Evolutionary conservation across 106 monocot genomes (phyloP).

Genomic region (Dioscorea zingiberensis): DNA sequence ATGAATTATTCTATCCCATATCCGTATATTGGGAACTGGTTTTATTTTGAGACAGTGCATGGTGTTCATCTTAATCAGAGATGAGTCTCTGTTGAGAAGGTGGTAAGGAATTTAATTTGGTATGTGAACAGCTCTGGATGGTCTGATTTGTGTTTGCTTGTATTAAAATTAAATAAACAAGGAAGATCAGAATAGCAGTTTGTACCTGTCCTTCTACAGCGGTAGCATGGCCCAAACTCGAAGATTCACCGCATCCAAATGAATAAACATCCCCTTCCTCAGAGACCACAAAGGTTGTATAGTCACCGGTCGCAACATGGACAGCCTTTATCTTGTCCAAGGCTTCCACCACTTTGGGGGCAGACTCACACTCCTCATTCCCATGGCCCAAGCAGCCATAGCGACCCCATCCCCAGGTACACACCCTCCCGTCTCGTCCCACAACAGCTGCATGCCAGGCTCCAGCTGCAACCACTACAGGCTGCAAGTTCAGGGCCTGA

Average conservation of each 20-base stretch:
- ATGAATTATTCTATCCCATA: no score
- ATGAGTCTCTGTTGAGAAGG: no score
- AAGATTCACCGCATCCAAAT: constrained; percentile 91
- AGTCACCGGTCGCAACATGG: constrained; percentile 92
- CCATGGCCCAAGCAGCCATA: constrained; percentile 98
- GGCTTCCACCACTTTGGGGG: constrained; percentile 77
- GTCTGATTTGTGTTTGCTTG: background rate
- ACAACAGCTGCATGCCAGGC: constrained; percentile 99
- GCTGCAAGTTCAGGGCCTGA: constrained; percentile 67
- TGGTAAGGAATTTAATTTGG: no score
- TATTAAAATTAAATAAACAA: background rate
- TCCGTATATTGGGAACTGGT: no score
- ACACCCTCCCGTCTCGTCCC: constrained; percentile 83
- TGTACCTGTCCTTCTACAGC: constrained; percentile 47
- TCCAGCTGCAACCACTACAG: constrained; percentile 85
- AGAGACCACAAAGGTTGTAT: constrained; percentile 89
- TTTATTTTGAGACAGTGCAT: no score
- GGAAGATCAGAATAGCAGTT: background rate
- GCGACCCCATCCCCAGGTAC: constrained; percentile 98
- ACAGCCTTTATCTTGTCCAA: constrained; percentile 72
- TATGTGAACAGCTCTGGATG: background rate
- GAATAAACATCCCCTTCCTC: constrained; percentile 88
- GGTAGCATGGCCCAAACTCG: constrained; percentile 75
- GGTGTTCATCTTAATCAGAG: no score
- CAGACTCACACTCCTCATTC: constrained; percentile 80